Conservation (phyloP, 2,329 filamentous ascomycete genomes). For the Bipolaris bicolor region DNA sequence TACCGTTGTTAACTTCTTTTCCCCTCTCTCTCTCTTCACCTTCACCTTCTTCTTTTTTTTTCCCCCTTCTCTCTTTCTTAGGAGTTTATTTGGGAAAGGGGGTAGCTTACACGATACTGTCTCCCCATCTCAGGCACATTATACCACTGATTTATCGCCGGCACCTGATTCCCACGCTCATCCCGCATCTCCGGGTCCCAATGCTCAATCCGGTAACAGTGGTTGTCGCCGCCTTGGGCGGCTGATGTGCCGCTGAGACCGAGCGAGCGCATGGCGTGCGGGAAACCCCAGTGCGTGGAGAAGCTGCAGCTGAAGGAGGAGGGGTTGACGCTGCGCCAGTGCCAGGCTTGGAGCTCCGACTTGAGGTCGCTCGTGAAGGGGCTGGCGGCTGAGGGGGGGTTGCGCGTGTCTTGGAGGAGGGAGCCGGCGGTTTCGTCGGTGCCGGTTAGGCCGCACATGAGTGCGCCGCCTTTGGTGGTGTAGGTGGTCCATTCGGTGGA, state of each 20-base stretch:
- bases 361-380: conserved; percentile 22
- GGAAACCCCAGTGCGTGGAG: conserved; percentile 19
- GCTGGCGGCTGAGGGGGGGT: conserved; percentile 24
- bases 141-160: conserved; percentile 24
- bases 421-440: conserved; percentile 22
- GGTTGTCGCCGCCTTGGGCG: conserved; percentile 22
- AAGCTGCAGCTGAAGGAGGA: conserved; percentile 18
- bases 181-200: conserved; percentile 15
- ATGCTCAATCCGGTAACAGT: conserved; percentile 23
- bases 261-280: conserved; percentile 11
- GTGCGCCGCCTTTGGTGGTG: conserved; percentile 18
- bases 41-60: no score
- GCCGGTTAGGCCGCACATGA: conserved; percentile 19
- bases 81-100: no score
- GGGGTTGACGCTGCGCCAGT: conserved; percentile 18
- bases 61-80: no score
- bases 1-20: no score
- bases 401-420: conserved; percentile 17
- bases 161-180: conserved; percentile 13
- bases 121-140: conserved; percentile 12
- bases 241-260: conserved; percentile 15
- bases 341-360: conserved; percentile 20
- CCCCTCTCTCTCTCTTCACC: neutral
- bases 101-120: conserved; percentile 15
- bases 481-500: conserved; percentile 17